These are phyloP conservation scores for Aspergillus sp. DNA, from an alignment of 2,329 filamentous ascomycete genomes.

Conservation along the genomic window DNA sequence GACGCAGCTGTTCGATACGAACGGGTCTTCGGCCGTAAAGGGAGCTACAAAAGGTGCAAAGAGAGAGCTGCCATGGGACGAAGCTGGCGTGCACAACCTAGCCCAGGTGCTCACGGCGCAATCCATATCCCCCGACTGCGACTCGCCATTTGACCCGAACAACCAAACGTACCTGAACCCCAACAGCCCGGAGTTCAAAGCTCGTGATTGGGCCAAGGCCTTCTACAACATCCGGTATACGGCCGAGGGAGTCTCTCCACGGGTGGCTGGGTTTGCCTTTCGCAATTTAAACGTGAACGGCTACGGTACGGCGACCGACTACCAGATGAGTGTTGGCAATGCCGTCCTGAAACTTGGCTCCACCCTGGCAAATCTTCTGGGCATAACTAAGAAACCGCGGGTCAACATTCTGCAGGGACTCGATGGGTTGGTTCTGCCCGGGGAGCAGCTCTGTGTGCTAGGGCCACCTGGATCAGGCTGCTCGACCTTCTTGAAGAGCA, in stretches of 20 bases:
- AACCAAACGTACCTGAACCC: neutral
- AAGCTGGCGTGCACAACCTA: neutral
- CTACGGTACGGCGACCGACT: slow-evolving; percentile 8
- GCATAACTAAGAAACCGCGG: neutral
- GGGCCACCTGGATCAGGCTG: slow-evolving; percentile 48
- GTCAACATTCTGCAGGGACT: slow-evolving; percentile 56
- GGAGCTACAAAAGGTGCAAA: neutral
- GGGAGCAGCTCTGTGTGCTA: slow-evolving; percentile 51
- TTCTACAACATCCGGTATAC: slow-evolving; percentile 5
- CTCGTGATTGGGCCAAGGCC: slow-evolving; percentile 2
- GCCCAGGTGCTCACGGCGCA: neutral
- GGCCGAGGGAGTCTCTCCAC: neutral
- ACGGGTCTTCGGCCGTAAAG: neutral
- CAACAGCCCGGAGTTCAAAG: neutral
- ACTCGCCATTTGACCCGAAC: slow-evolving; percentile 1
- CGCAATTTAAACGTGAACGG: slow-evolving; percentile 3
- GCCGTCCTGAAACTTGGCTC: slow-evolving; percentile 1
- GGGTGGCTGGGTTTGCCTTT: slow-evolving; percentile 2
- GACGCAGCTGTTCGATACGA: neutral
- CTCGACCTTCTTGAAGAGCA: slow-evolving; percentile 79
- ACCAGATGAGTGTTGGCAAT: slow-evolving; percentile 11
- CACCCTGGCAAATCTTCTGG: neutral
- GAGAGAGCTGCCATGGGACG: neutral
- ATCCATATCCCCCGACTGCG: neutral
- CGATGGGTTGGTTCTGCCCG: slow-evolving; percentile 55